Evolutionary conservation across 345 rosid species (phyloP).

Genomic region (Salix udensis): DNA sequence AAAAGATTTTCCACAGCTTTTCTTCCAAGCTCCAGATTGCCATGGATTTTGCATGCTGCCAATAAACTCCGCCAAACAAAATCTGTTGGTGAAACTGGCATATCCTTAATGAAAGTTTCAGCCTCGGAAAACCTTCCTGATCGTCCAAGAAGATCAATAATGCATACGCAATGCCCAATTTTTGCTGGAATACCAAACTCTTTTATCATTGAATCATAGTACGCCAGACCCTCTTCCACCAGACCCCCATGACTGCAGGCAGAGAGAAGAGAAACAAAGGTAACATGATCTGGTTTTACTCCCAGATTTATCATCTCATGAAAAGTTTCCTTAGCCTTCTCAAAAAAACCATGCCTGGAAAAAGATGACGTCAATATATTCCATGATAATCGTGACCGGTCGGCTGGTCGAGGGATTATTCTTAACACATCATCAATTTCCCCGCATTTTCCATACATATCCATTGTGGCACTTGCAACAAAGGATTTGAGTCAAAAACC

Average conservation of each 20-base stretch:
- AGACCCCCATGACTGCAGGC: slow-evolving; percentile 88
- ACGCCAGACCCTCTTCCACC: slow-evolving; percentile 69
- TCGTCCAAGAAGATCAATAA: slow-evolving; percentile 82
- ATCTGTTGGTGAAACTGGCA: slow-evolving; percentile 66
- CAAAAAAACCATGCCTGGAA: slow-evolving; percentile 67
- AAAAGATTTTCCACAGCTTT: slow-evolving; percentile 65
- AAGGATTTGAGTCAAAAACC: slow-evolving; percentile 56
- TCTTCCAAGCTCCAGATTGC: slow-evolving; percentile 65
- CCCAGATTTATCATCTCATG: slow-evolving; percentile 62
- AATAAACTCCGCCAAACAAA: slow-evolving; percentile 78
- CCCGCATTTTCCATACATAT: slow-evolving; percentile 91
- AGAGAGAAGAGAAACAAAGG: slow-evolving; percentile 80
- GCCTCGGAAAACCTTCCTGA: slow-evolving; percentile 74
- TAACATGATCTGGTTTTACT: slow-evolving; percentile 71
- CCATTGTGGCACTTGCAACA: slow-evolving; percentile 65
- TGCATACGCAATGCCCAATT: slow-evolving; percentile 79
- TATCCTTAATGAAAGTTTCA: slow-evolving; percentile 54
- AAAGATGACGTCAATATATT: slow-evolving; percentile 75
- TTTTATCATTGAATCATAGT: slow-evolving; percentile 54
- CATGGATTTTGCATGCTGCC: slow-evolving; percentile 73
- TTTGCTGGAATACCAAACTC: slow-evolving; percentile 51
- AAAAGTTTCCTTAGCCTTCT: slow-evolving; percentile 63
- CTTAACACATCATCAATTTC: slow-evolving; percentile 54
- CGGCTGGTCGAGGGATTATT: slow-evolving; percentile 45
- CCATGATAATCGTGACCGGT: slow-evolving; percentile 64